Evolutionary conservation across 345 rosid genomes (phyloP), one percentile per base, ranked within the genome.

Genomic region (Cochlearia excelsa): DNA sequence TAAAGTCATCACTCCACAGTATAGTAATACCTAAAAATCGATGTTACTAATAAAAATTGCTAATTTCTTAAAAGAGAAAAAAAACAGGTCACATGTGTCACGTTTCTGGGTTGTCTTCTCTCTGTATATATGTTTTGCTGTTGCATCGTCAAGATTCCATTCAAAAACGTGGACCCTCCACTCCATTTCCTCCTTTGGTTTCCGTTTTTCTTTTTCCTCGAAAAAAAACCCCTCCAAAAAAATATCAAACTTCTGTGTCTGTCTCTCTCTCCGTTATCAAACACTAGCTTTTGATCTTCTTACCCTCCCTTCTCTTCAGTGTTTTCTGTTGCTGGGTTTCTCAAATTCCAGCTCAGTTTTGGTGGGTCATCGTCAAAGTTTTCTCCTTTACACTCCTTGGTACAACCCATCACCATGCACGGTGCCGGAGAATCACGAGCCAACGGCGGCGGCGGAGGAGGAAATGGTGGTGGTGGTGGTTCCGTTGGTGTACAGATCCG

Each of bases 401-500:
- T 58, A 30, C 30, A 31, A 38, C 59, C 1, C 10, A 7, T 50
- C 38, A 10, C 59, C 56, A 71, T 71, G 75, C 71, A 59, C 66
- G 46, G 33, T 33, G 10, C 65, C 57, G 56, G 71, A 38, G 70
- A n/a, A 30, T 51, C 75, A 46, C 66, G 61, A 51, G 1, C 52
- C 26, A 6, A 3, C 52, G 58, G 58, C 33, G 51, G 35, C 9
- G 34, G 45, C n/a, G n/a, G n/a, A n/a, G n/a, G n/a, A n/a, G n/a
- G n/a, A n/a, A n/a, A n/a, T n/a, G n/a, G 46, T 9, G 61, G 9
- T 8, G 51, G 58, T 11, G 54, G 46, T 53, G 63, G 66, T 45
- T 59, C 74, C 2, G 80, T 80, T 3, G 75, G 75, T 0, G 71
- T 72, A 9, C 63, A 72, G 68, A 66, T 72, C 67, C 62, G 63